These are phyloP conservation scores for Heliamphora pulchella DNA, from an alignment of 179 eudicot genomes.

Conservation along the genomic window DNA sequence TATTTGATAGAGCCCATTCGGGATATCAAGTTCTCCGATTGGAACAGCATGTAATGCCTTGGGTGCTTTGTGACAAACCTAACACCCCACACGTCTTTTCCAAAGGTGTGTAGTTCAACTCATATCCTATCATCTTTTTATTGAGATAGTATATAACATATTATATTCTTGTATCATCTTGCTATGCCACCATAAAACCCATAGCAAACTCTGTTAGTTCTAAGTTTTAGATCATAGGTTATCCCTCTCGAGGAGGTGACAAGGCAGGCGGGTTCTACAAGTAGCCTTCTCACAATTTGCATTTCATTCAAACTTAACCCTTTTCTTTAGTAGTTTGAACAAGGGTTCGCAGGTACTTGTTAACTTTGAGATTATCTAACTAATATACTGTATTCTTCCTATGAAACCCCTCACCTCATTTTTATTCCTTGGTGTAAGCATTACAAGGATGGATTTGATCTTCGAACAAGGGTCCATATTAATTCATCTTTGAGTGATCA, in stretches of 20 bases:
- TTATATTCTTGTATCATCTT: not conserved
- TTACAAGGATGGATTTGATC: not conserved
- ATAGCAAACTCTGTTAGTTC: not conserved
- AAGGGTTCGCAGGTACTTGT: not conserved
- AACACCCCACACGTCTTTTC: not conserved
- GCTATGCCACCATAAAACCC: not conserved
- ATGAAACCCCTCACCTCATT: not conserved
- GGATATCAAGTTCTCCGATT: too few relatives aligned
- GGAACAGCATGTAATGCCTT: too few relatives aligned
- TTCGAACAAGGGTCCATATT: not conserved
- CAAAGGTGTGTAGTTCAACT: not conserved
- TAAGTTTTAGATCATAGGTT: too few relatives aligned
- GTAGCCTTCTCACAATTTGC: not conserved
- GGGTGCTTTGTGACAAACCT: too few relatives aligned
- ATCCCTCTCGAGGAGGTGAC: not conserved
- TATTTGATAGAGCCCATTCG: too few relatives aligned
- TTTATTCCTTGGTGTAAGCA: not conserved
- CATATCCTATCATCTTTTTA: not conserved
- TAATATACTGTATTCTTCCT: not conserved
- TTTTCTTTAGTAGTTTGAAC: not conserved
- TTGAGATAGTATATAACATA: not conserved
- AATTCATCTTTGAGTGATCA: not conserved
- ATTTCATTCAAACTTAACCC: not conserved
- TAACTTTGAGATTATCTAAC: not conserved
- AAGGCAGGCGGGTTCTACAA: not conserved